Evolutionary conservation across 768 basidiomycete species (phyloP), one percentile per base, ranked within the genome.

Genomic region (Hericium erinaceus): DNA sequence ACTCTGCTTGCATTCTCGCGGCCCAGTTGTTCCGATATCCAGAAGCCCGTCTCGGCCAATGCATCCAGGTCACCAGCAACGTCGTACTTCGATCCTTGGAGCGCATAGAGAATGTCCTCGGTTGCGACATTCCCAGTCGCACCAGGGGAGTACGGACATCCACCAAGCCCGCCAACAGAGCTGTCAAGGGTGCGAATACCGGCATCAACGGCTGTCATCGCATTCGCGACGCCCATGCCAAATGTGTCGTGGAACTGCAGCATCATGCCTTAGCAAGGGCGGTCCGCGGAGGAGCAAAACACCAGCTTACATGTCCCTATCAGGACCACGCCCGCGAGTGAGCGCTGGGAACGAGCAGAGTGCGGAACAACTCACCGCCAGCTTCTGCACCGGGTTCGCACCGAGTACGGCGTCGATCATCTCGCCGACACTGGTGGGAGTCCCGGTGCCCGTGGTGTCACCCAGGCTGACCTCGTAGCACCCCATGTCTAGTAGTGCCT

Each of bases 91-190:
- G 84, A 85, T 53, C 73, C 83, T 63, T 77, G 80, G 8, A 98
- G 77, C 0, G 89, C 87, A 61, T 97, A 93, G 9, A 95, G 75
- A 0, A 95, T 82, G 63, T 95, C 90, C 64, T 98, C 95, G 0
- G 95, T 98, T 0, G 92, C 86, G 16, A 97, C 90, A 64, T 97
- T 97, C 15, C 95, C 95, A 0, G 92, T 94, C 13, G 95, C 94
- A 5, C 94, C 94, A 2, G 95, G 95, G 1, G 95, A 93, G 71
- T 92, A 98, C 2, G 95, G 95, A 66, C 95, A 98, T 16, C 95
- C 93, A 3, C 95, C 95, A 1, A 98, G 82, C 0, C 95, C 94
- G 16, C 87, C 92, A 16, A 97, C 83, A 0, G 88, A 85, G 2
- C 89, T 77, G 66, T 89, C 95, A 46, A 98, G 80, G 2, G 92